phyloP scores from a whole-genome alignment of 148 eudicot species.

The Hydrangea macrophylla region DNA sequence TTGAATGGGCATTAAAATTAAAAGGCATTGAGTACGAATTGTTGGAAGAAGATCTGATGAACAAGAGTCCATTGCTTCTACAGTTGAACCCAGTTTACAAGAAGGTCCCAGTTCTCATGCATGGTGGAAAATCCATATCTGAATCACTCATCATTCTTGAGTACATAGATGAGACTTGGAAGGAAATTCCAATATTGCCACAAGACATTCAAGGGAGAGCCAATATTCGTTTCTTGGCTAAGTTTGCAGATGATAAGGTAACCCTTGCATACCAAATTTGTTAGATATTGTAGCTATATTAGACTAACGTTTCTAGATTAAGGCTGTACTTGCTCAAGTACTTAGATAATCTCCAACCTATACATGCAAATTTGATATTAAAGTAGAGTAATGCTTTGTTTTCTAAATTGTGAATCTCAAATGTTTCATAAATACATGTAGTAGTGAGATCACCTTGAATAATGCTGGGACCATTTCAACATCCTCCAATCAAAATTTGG shows the following conservation, averaged over 20 bases:
- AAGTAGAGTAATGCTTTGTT: too few species aligned
- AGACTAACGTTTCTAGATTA: too few species aligned
- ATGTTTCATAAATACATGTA: too few species aligned
- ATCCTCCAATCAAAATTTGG: too few species aligned
- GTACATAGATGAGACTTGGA: not conserved
- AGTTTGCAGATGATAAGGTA: slow-evolving; percentile 10
- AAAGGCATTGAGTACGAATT: not conserved
- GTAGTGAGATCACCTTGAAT: too few species aligned
- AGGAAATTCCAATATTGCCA: not conserved
- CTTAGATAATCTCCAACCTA: too few species aligned
- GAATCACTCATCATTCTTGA: not conserved
- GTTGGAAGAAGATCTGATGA: not conserved
- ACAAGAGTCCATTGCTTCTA: not conserved
- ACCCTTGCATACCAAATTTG: too few species aligned
- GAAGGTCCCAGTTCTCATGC: not conserved
- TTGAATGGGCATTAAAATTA: not conserved
- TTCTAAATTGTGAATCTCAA: too few species aligned
- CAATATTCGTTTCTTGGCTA: not conserved
- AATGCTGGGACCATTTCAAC: too few species aligned
- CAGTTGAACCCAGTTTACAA: not conserved
- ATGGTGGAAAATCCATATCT: not conserved
- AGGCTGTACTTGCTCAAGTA: too few species aligned
- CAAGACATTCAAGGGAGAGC: not conserved
- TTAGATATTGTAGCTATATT: too few species aligned
- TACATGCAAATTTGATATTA: too few species aligned